These are phyloP conservation scores for Lyophyllum shimeji DNA, from an alignment of 768 basidiomycete genomes.

Conservation along the genomic window DNA sequence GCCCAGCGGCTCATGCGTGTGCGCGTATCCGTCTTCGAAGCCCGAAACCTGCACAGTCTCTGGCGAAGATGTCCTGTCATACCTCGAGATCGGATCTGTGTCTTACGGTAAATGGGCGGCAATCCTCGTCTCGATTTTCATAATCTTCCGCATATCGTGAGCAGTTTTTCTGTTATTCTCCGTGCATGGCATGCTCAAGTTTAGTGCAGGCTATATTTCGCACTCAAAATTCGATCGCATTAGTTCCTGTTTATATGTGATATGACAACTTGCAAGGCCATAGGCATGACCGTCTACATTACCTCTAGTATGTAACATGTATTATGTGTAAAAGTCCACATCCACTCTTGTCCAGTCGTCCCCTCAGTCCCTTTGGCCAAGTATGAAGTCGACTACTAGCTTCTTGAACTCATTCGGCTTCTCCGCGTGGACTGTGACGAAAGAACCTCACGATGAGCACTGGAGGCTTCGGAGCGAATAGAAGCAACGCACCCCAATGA, in stretches of 20 bases:
- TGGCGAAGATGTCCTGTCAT: slow-evolving; percentile 48
- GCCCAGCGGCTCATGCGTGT: slow-evolving; percentile 37
- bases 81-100: slow-evolving; percentile 45
- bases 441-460: neutral
- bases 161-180: slow-evolving; percentile 14
- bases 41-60: slow-evolving; percentile 43
- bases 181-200: neutral
- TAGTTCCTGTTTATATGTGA: neutral
- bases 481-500: slow-evolving; percentile 67
- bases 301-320: neutral
- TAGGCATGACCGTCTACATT: neutral
- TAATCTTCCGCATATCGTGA: slow-evolving; percentile 44
- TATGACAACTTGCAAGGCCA: neutral
- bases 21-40: slow-evolving; percentile 50
- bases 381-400: slow-evolving; percentile 21
- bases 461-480: neutral
- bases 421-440: slow-evolving; percentile 74
- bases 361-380: neutral
- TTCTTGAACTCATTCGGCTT: slow-evolving; percentile 57
- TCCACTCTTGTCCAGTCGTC: neutral
- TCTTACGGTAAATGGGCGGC: slow-evolving; percentile 44
- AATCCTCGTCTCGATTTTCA: slow-evolving; percentile 43
- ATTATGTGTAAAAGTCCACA: neutral
- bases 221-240: slow-evolving; percentile 14
- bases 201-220: slow-evolving; percentile 7